phyloP scores from a whole-genome alignment of 192 early-diverging fungal genomes.

The Mortierella claussenii region DNA sequence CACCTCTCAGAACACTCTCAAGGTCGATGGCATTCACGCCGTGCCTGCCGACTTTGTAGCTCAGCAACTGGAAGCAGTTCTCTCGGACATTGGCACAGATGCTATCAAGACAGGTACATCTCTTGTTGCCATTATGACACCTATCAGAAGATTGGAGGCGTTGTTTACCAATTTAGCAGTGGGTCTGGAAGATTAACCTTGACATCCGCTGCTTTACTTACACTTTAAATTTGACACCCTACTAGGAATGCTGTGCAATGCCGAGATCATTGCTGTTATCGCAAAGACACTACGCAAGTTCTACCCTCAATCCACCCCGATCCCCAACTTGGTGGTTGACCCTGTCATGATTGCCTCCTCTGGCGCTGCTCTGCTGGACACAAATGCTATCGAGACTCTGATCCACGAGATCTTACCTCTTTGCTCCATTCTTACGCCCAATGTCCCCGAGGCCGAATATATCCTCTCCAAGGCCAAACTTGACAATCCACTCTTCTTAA shows the following conservation, averaged over 20 bases:
- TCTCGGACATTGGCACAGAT: slow-evolving; percentile 79
- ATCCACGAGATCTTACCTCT: slow-evolving; percentile 72
- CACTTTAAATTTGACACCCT: neutral
- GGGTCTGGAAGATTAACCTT: slow-evolving; percentile 1
- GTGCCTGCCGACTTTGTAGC: slow-evolving; percentile 71
- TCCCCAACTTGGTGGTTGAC: slow-evolving; percentile 73
- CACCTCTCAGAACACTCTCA: slow-evolving; percentile 90
- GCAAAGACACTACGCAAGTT: slow-evolving; percentile 52
- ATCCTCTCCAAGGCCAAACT: slow-evolving; percentile 56
- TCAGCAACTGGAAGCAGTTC: slow-evolving; percentile 75
- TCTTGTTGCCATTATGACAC: neutral
- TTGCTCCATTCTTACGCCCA: slow-evolving; percentile 81
- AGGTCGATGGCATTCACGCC: slow-evolving; percentile 74
- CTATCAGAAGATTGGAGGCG: neutral
- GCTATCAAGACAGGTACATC: slow-evolving; percentile 76
- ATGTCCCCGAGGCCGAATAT: slow-evolving; percentile 84
- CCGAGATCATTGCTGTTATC: slow-evolving; percentile 72
- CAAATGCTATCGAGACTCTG: slow-evolving; percentile 68
- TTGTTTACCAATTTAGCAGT: neutral
- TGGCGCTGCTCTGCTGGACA: slow-evolving; percentile 69
- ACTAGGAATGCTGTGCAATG: slow-evolving; percentile 75
- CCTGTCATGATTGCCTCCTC: slow-evolving; percentile 90
- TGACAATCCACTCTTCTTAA: slow-evolving; percentile 1
- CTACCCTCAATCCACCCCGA: slow-evolving; percentile 13
- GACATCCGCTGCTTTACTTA: neutral